Evolutionary conservation across 2,329 filamentous ascomycete genomes (phyloP).

Genomic region (Botryotinia convoluta): DNA sequence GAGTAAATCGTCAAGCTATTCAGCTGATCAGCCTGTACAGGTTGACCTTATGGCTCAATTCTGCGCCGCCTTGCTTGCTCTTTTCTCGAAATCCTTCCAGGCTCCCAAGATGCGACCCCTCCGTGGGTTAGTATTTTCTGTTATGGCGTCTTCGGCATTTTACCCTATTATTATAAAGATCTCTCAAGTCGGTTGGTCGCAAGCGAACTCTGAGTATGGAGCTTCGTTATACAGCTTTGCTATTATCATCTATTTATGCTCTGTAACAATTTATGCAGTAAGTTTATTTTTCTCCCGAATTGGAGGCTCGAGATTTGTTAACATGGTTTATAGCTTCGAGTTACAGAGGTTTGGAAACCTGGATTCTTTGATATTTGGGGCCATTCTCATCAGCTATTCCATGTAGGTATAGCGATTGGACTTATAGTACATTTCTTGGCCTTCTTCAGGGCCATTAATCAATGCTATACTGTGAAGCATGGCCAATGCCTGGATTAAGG

Average conservation of each 20-base stretch:
- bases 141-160: neutral
- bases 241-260: neutral
- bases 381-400: constrained; percentile 15
- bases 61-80: neutral
- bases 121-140: neutral
- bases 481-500: neutral
- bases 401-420: constrained; percentile 8
- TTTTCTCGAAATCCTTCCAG: neutral
- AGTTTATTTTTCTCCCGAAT: neutral
- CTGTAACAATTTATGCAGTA: neutral
- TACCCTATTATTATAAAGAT: neutral
- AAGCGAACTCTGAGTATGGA: neutral
- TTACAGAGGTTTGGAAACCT: constrained; percentile 12
- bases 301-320: neutral
- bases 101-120: neutral
- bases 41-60: neutral
- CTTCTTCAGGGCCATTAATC: constrained; percentile 14
- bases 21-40: neutral
- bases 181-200: neutral
- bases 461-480: constrained; percentile 2
- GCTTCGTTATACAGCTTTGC: neutral
- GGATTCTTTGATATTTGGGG: constrained; percentile 11
- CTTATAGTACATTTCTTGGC: constrained; percentile 14
- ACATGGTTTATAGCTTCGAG: neutral
- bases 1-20: neutral